Conservation (phyloP, 257 asterid genomes). For the Przewalskia tangutica region DNA sequence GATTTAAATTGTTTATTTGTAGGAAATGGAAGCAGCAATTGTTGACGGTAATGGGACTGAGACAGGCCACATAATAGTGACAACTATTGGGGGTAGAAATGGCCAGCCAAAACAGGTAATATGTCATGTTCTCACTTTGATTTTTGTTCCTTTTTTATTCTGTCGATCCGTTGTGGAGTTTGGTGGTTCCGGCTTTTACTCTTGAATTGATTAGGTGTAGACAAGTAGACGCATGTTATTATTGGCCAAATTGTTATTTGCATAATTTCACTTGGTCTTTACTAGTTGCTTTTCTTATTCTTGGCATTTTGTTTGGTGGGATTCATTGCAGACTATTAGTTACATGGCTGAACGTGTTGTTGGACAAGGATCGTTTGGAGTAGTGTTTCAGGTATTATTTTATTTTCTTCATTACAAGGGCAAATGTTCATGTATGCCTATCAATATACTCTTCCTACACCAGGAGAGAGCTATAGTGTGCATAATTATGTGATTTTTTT, state of each 20-base stretch:
- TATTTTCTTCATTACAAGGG: slow-evolving; percentile 7
- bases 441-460: background rate
- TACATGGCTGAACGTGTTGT: slow-evolving; percentile 93
- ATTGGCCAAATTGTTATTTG: background rate
- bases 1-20: background rate
- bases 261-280: background rate
- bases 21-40: slow-evolving; percentile 77
- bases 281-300: background rate
- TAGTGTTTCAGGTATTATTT: slow-evolving; percentile 67
- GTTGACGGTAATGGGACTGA: slow-evolving; percentile 93
- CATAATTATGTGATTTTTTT: slow-evolving; percentile 11
- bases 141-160: background rate
- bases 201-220: background rate
- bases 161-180: background rate
- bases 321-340: slow-evolving; percentile 56
- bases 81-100: slow-evolving; percentile 78
- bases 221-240: background rate
- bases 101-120: slow-evolving; percentile 93
- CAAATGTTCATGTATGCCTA: background rate
- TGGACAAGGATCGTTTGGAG: slow-evolving; percentile 92
- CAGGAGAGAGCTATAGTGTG: background rate
- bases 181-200: background rate
- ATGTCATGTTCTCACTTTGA: background rate
- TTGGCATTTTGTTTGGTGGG: background rate
- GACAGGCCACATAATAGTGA: slow-evolving; percentile 93